Evolutionary conservation across 2,329 filamentous ascomycete genomes (phyloP).

Genomic region (Fusarium lyarnte): DNA sequence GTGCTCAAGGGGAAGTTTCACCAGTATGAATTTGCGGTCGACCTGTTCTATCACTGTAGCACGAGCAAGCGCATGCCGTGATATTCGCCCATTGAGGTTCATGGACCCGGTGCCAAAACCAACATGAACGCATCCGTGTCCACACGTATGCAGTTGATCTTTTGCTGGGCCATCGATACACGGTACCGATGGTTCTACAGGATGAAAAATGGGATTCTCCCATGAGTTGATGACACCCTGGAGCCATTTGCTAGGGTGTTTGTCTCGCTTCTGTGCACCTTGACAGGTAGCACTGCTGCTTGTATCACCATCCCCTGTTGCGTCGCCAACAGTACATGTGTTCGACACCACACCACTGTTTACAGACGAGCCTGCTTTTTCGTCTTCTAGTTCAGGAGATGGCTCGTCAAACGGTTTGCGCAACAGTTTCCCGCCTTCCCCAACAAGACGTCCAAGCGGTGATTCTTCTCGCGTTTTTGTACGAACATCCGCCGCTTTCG

Average conservation of each 20-base stretch:
- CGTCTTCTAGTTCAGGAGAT: slow-evolving; percentile 21
- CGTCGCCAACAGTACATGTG: not conserved
- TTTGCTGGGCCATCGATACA: slow-evolving; percentile 40
- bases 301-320: not conserved
- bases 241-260: slow-evolving; percentile 62
- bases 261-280: not conserved
- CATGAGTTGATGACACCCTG: slow-evolving; percentile 69
- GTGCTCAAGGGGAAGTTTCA: slow-evolving; percentile 59
- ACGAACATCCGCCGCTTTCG: not conserved
- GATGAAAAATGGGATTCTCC: slow-evolving; percentile 80
- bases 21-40: slow-evolving; percentile 88
- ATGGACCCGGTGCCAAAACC: slow-evolving; percentile 45
- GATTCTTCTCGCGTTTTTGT: not conserved
- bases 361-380: not conserved
- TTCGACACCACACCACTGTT: not conserved
- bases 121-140: slow-evolving; percentile 27
- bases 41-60: slow-evolving; percentile 83
- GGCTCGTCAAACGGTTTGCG: slow-evolving; percentile 57
- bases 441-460: slow-evolving; percentile 47
- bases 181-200: slow-evolving; percentile 57
- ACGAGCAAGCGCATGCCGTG: slow-evolving; percentile 65
- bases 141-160: not conserved
- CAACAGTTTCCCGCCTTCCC: slow-evolving; percentile 53
- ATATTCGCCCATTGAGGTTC: slow-evolving; percentile 60
- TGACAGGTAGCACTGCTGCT: not conserved